Evolutionary conservation across 225 moss, liverwort and hornwort genomes (phyloP).

Genomic region (Polytrichum formosum): DNA sequence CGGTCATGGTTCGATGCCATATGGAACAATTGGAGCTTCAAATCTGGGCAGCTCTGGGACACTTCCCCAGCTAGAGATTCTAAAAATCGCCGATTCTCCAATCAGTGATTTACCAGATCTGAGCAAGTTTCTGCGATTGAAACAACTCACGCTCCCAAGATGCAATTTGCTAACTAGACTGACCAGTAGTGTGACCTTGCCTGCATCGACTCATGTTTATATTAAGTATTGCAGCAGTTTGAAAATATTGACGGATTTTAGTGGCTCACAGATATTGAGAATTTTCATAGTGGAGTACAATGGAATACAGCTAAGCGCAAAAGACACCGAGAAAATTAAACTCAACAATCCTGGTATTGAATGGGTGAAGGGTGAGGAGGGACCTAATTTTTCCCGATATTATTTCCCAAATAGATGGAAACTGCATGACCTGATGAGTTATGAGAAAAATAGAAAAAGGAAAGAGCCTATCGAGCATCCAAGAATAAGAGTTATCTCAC

Average conservation of each 20-base stretch:
- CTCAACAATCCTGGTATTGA: too few species aligned
- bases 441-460: too few species aligned
- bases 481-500: too few species aligned
- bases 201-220: background rate
- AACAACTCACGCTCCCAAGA: background rate
- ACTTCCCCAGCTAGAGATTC: background rate
- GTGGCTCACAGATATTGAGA: background rate
- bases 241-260: background rate
- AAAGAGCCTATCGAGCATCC: too few species aligned
- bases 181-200: background rate
- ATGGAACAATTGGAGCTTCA: background rate
- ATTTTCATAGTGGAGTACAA: background rate
- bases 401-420: too few species aligned
- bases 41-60: background rate
- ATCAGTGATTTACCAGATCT: background rate
- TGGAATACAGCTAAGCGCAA: background rate
- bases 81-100: background rate
- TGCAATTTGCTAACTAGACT: background rate
- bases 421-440: too few species aligned
- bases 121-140: background rate
- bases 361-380: too few species aligned
- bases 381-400: too few species aligned
- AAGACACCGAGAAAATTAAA: background rate
- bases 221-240: background rate
- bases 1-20: background rate